phyloP scores from a whole-genome alignment of 164 flowering plant genomes.

The Vitis vinifera region DNA sequence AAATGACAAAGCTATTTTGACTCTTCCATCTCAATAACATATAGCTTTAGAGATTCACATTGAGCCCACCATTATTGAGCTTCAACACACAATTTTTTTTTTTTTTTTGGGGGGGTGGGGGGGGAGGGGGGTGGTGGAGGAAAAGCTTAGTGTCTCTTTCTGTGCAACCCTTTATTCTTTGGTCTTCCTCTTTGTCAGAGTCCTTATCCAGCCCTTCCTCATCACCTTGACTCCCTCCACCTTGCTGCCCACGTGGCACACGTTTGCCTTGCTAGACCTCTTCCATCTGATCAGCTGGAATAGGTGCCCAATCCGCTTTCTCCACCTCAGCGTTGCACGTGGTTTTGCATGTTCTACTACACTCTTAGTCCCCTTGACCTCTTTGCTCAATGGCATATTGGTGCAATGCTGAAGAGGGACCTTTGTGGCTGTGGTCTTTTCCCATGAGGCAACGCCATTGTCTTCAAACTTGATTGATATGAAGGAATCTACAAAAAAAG shows the following conservation, averaged over 20 bases:
- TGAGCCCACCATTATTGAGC: conserved; percentile 6
- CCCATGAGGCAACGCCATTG: conserved; percentile 86
- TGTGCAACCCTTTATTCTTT: conserved; percentile 36
- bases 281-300: conserved; percentile 73
- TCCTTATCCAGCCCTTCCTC: conserved; percentile 70
- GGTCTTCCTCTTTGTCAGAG: conserved; percentile 63
- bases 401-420: conserved; percentile 32
- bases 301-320: conserved; percentile 74
- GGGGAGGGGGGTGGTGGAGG: background rate
- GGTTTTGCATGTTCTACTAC: conserved; percentile 61
- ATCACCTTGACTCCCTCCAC: conserved; percentile 60
- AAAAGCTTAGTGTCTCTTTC: conserved; percentile 20
- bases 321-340: conserved; percentile 62
- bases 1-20: conserved; percentile 18
- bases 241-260: conserved; percentile 53
- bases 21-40: conserved; percentile 19
- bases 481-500: conserved; percentile 60
- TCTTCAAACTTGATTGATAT: conserved; percentile 86
- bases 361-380: conserved; percentile 33
- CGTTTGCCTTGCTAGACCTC: conserved; percentile 52
- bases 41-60: conserved; percentile 20
- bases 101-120: background rate
- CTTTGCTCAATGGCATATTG: conserved; percentile 26
- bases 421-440: conserved; percentile 47
- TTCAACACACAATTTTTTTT: conserved; percentile 10